Conservation (phyloP, 2,329 filamentous ascomycete species). For the Ophiosphaerella korrae region DNA sequence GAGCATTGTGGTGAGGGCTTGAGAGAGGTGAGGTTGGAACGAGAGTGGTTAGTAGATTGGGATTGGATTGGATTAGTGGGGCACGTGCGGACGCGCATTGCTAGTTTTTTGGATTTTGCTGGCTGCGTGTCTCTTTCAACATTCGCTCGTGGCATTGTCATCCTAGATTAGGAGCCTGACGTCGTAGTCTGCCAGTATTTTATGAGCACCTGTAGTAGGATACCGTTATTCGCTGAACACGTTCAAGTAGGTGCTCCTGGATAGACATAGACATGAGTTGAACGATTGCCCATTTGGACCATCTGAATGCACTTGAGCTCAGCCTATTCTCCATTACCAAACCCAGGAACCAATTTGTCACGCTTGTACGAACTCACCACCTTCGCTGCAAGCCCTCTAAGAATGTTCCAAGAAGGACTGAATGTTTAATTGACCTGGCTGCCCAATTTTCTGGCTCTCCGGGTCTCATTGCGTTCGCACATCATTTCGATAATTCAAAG, state of each 20-base stretch:
- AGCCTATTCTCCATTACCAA: no score
- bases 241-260: no score
- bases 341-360: slow-evolving; percentile 48
- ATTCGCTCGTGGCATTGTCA: no score
- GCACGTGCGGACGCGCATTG: slow-evolving; percentile 14
- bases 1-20: background rate
- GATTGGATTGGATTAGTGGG: slow-evolving; percentile 6
- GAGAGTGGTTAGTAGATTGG: background rate
- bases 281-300: no score
- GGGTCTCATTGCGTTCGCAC: slow-evolving; percentile 48
- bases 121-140: slow-evolving; percentile 1
- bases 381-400: slow-evolving; percentile 48
- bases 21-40: background rate
- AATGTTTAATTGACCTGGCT: slow-evolving; percentile 48
- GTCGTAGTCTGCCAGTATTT: no score
- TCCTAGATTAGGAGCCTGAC: no score
- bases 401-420: slow-evolving; percentile 47
- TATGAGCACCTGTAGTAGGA: no score
- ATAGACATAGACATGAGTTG: no score
- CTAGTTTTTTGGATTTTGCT: slow-evolving; percentile 9
- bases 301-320: no score
- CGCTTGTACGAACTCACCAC: slow-evolving; percentile 45
- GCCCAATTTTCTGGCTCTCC: slow-evolving; percentile 38
- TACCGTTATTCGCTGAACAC: no score
- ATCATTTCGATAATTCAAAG: slow-evolving; percentile 3